A percentile compares a stretch with the other conserved stretches of the same genome.
phyloP scores from a whole-genome alignment of 495 filamentous ascomycete genomes.

The Elasticomyces elasticus region DNA sequence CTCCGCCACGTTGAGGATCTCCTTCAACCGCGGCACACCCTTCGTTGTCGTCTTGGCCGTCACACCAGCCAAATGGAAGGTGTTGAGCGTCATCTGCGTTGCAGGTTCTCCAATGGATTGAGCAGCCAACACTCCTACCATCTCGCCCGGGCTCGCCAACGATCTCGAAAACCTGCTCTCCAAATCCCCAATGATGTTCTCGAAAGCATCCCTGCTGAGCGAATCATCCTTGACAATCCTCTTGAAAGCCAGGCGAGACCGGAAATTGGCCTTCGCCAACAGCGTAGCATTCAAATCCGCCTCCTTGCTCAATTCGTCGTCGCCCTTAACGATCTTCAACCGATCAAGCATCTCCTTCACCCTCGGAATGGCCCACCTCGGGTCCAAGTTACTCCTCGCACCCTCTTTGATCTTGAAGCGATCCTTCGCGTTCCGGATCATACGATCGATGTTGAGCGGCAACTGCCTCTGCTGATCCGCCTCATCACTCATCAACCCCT shows the following conservation, averaged over 20 bases:
- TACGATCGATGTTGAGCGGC: conserved; percentile 80
- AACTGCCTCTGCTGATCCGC: conserved; percentile 76
- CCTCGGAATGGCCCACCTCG: conserved; percentile 75
- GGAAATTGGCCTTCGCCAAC: conserved; percentile 82
- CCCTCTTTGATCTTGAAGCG: conserved; percentile 83
- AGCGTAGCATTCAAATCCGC: conserved; percentile 79
- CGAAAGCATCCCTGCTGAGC: conserved; percentile 84
- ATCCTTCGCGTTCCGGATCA: conserved; percentile 79
- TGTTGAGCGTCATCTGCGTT: conserved; percentile 99
- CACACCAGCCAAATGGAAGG: conserved; percentile 99
- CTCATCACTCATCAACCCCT: conserved; percentile 45
- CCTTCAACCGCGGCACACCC: conserved; percentile 97
- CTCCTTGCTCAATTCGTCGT: conserved; percentile 70
- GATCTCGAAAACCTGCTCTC: conserved; percentile 76
- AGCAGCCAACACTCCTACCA: conserved; percentile 95
- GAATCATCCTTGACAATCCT: conserved; percentile 72
- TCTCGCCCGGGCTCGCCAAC: conserved; percentile 81
- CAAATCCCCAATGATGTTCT: conserved; percentile 83
- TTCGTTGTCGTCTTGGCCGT: conserved; percentile 99
- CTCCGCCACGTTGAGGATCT: conserved; percentile 93
- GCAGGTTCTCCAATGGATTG: conserved; percentile 98
- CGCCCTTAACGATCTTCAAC: conserved; percentile 73
- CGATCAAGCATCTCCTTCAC: conserved; percentile 66
- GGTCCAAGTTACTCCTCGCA: conserved; percentile 77
- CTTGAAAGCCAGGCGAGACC: conserved; percentile 85